phyloP scores from a whole-genome alignment of 768 basidiomycete genomes.

The Termitomyces heimii region DNA sequence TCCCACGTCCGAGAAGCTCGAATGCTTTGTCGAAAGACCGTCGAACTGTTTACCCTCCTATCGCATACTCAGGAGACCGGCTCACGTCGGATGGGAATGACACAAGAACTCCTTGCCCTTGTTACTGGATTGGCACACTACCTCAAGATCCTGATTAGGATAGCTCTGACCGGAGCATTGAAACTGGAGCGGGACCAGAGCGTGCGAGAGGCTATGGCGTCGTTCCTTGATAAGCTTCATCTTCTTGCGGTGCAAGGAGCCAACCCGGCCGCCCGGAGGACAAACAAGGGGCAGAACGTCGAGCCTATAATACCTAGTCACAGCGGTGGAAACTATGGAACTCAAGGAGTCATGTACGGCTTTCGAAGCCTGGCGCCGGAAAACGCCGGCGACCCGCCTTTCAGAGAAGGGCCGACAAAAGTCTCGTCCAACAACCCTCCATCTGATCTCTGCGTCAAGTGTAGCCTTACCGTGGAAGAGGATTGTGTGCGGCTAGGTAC shows the following conservation, averaged over 20 bases:
- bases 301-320: conserved; percentile 41
- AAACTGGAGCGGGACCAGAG: conserved; percentile 91
- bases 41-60: conserved; percentile 93
- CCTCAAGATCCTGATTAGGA: conserved; percentile 98
- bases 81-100: conserved; percentile 89
- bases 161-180: conserved; percentile 91
- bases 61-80: conserved; percentile 95
- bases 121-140: conserved; percentile 99
- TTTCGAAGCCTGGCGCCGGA: conserved; percentile 90
- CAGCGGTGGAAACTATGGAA: conserved; percentile 59
- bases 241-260: conserved; percentile 83
- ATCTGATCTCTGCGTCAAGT: conserved; percentile 88
- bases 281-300: conserved; percentile 72
- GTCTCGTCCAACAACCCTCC: conserved; percentile 65
- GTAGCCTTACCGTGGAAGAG: conserved; percentile 89
- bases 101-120: conserved; percentile 91
- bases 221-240: conserved; percentile 91
- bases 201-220: conserved; percentile 76
- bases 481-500: conserved; percentile 94
- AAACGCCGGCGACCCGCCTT: conserved; percentile 85
- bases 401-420: conserved; percentile 47
- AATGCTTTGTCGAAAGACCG: conserved; percentile 97
- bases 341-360: conserved; percentile 86
- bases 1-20: conserved; percentile 97
- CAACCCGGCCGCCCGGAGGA: conserved; percentile 69